A percentile compares a stretch with the other conserved stretches of the same genome.
Evolutionary conservation across 2,329 filamentous ascomycete genomes (phyloP).

Genomic region (Fusarium mundagurra): DNA sequence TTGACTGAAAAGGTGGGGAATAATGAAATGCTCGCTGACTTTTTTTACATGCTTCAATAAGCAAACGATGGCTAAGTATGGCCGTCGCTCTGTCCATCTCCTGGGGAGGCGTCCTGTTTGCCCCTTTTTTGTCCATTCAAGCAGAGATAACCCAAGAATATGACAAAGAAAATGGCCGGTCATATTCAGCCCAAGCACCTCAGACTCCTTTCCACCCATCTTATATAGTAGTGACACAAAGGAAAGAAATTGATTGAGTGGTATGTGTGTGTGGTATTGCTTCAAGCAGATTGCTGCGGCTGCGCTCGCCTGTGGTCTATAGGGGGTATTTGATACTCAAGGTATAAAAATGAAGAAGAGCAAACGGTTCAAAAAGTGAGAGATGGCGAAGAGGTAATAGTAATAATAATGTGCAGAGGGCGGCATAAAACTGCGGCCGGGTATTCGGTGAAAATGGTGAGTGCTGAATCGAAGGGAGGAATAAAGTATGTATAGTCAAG

Average conservation of each 20-base stretch:
- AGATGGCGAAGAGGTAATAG: slow-evolving; percentile 33
- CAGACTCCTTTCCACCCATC: slow-evolving; percentile 40
- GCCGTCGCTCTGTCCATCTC: slow-evolving; percentile 8
- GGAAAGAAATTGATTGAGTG: slow-evolving; percentile 45
- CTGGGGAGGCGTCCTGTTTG: slow-evolving; percentile 30
- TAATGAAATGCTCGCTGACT: slow-evolving; percentile 36
- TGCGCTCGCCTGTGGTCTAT: slow-evolving; percentile 50
- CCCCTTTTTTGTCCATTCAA: slow-evolving; percentile 31
- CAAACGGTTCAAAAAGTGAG: slow-evolving; percentile 31
- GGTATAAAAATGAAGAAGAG: slow-evolving; percentile 42
- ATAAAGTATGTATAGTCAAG: slow-evolving; percentile 44
- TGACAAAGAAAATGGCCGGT: slow-evolving; percentile 34
- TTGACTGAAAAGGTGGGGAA: slow-evolving; percentile 14
- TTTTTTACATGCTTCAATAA: slow-evolving; percentile 39
- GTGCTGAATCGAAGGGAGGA: slow-evolving; percentile 42
- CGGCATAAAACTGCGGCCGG: slow-evolving; percentile 38
- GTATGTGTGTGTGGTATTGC: slow-evolving; percentile 40
- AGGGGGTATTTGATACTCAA: slow-evolving; percentile 51
- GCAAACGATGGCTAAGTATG: slow-evolving; percentile 23
- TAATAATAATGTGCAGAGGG: slow-evolving; percentile 37
- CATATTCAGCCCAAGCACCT: slow-evolving; percentile 40
- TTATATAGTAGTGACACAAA: slow-evolving; percentile 45
- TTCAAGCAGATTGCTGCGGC: slow-evolving; percentile 44
- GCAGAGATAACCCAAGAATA: slow-evolving; percentile 26
- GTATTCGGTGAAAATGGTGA: slow-evolving; percentile 43